Percentiles rank a stretch among this genome's conserved stretches.
phyloP scores from a whole-genome alignment of 2,329 filamentous ascomycete species.

The Didymellaceae sp. region DNA sequence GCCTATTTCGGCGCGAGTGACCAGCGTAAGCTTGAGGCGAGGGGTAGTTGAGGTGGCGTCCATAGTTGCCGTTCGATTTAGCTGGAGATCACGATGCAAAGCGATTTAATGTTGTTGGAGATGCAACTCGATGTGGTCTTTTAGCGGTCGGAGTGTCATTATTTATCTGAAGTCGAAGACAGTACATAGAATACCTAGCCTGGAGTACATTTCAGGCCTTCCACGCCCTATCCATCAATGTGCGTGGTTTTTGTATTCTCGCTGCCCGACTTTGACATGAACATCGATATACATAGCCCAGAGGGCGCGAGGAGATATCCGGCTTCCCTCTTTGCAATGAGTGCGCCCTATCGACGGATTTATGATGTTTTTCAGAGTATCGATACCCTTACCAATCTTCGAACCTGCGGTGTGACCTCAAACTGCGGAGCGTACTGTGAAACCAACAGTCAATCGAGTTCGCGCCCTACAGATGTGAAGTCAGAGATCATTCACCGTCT shows the following conservation, averaged over 20 bases:
- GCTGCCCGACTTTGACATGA: neutral
- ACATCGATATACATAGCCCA: neutral
- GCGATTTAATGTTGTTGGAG: too few species aligned
- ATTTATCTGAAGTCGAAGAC: neutral
- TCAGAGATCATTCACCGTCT: too few species aligned
- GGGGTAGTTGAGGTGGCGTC: slow-evolving; percentile 36
- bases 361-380: neutral
- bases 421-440: too few species aligned
- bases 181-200: neutral
- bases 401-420: neutral
- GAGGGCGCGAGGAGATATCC: neutral
- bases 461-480: too few species aligned
- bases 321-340: neutral
- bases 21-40: slow-evolving; percentile 40
- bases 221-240: neutral
- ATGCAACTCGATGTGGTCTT: too few species aligned
- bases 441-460: too few species aligned
- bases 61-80: slow-evolving; percentile 22
- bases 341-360: neutral
- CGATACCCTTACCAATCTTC: too few species aligned
- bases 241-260: neutral
- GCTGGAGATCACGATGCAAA: neutral
- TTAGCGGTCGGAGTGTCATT: neutral
- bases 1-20: slow-evolving; percentile 36
- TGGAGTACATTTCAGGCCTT: neutral